A percentile compares a stretch with the other conserved stretches of the same genome.
Evolutionary conservation across 495 filamentous ascomycete species (phyloP).

Genomic region (Aspergillus indologenus): DNA sequence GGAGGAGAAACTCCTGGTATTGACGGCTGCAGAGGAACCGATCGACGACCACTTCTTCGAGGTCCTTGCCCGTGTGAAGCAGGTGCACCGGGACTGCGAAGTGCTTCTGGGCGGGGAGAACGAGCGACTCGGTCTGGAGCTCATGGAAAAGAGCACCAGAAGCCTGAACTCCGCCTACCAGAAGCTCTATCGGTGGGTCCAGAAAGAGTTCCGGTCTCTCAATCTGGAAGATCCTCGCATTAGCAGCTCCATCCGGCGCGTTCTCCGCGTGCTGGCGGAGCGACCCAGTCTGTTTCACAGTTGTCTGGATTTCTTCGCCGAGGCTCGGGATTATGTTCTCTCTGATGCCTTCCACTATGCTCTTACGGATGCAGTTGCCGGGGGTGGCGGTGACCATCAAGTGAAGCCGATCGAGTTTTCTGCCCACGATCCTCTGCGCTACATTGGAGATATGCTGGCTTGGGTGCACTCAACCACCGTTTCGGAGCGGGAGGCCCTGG

Average conservation of each 20-base stretch:
- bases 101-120: conserved; percentile 86
- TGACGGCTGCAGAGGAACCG: conserved; percentile 74
- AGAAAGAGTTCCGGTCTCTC: conserved; percentile 85
- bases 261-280: conserved; percentile 85
- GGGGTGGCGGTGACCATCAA: conserved; percentile 42
- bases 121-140: conserved; percentile 78
- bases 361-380: conserved; percentile 67
- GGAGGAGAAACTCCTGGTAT: conserved; percentile 66
- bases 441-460: conserved; percentile 95
- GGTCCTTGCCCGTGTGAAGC: conserved; percentile 76
- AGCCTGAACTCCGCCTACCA: conserved; percentile 90
- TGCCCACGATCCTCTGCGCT: conserved; percentile 87
- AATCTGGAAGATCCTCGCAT: conserved; percentile 96
- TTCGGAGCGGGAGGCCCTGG: conserved; percentile 88
- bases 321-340: conserved; percentile 81
- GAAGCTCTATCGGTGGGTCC: conserved; percentile 92
- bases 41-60: conserved; percentile 85
- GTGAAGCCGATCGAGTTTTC: conserved; percentile 92
- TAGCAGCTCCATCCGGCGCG: conserved; percentile 77
- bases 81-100: conserved; percentile 83
- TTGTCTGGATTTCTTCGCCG: conserved; percentile 90
- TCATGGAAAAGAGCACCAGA: conserved; percentile 85
- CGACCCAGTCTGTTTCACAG: conserved; percentile 86
- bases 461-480: conserved; percentile 95
- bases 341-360: conserved; percentile 90